Percentiles rank a stretch among this genome's conserved stretches.
Evolutionary conservation across 257 asterid genomes (phyloP).

Genomic region (Vinca minor): DNA sequence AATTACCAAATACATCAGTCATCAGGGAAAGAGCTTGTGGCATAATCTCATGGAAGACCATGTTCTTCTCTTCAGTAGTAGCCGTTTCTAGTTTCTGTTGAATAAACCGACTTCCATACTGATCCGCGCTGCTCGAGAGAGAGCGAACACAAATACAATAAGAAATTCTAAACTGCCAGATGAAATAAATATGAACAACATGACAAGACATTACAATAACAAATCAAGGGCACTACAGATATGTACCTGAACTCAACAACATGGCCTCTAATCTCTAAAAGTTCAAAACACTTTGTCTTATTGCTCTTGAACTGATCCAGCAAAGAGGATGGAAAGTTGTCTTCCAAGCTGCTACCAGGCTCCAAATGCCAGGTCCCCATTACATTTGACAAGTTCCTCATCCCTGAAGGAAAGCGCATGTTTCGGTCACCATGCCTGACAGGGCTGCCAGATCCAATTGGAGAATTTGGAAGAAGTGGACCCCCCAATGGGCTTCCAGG

Average conservation of each 20-base stretch:
- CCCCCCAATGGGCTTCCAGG: conserved; percentile 42
- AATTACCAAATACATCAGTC: conserved; percentile 87
- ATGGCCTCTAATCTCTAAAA: conserved; percentile 71
- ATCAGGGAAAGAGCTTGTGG: conserved; percentile 67
- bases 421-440: conserved; percentile 40
- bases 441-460: conserved; percentile 42
- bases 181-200: not conserved
- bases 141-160: not conserved
- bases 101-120: conserved; percentile 76
- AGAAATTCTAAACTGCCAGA: not conserved
- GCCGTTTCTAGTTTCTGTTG: conserved; percentile 86
- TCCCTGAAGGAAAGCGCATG: conserved; percentile 34
- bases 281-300: conserved; percentile 61
- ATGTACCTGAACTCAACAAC: conserved; percentile 79
- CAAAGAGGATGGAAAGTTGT: conserved; percentile 42
- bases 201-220: not conserved
- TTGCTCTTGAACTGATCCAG: conserved; percentile 71
- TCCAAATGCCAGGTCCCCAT: conserved; percentile 52
- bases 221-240: not conserved
- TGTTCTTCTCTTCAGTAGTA: conserved; percentile 52
- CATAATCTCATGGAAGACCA: conserved; percentile 71
- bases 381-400: conserved; percentile 39
- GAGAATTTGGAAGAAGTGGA: conserved; percentile 35
- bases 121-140: conserved; percentile 56
- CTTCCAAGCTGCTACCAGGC: conserved; percentile 39